Evolutionary conservation across 257 asterid genomes (phyloP), one percentile per base, ranked within the genome.

Genomic region (Ajuga chamaepitys): DNA sequence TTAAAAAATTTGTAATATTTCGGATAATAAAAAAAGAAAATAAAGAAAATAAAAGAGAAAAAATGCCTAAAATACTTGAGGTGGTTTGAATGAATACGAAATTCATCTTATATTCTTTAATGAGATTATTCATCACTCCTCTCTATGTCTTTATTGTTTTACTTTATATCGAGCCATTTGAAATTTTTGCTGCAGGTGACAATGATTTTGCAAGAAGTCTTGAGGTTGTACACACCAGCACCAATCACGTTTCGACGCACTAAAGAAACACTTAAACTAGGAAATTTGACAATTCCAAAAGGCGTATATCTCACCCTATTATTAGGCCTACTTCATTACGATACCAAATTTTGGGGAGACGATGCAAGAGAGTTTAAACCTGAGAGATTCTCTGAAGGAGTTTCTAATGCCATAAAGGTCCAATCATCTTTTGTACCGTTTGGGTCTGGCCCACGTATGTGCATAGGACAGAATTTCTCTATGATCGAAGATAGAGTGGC

Each of bases 301-400:
- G 81, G 75, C 11, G 70, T 53, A 46, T 24, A 67, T 2, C 8
- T 78, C 18, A 8, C 42, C 0, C 10, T 75, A 45, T 58, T 70
- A 3, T n/a, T 64, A 42, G 73, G 76, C 54, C 20, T 22, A 16
- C 46, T 67, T 8, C 73, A 78, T 53, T 54, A 68, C 0, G 78
- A 78, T 46, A 60, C 70, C 12, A 45, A 67, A 0, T 51, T 67
- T 0, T 79, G 81, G 80, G 81, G 81, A 1, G 64, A 72, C 0
- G 78, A 79, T 17, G 71, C 35, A 0, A 67, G 68, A 6, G 76
- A 68, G 18, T 75, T 79, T 68, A 75, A 75, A 11, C 84, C 76
- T 0, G 46, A 71, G 62, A 79, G 80, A 17, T 78, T 74, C 24
- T 37, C 63, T 0, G 64, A 52, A 18, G 80, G 80, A 17, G 11